phyloP scores from a whole-genome alignment of 2,329 filamentous ascomycete genomes.

The Fusarium begoniae region DNA sequence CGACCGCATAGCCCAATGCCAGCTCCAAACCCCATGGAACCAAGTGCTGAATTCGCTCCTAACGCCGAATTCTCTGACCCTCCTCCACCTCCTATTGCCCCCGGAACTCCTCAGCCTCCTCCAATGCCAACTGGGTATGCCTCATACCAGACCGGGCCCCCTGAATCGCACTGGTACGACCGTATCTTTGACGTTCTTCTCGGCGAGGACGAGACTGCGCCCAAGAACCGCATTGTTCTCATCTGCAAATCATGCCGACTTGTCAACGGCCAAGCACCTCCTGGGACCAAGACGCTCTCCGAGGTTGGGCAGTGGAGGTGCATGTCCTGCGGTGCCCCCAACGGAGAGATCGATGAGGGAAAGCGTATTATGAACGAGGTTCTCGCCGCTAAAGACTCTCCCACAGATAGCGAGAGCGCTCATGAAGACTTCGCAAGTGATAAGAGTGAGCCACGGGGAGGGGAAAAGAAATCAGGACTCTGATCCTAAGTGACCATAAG shows the following conservation, averaged over 20 bases:
- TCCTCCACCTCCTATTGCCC: conserved; percentile 54
- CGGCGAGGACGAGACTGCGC: conserved; percentile 91
- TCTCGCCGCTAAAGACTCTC: conserved; percentile 45
- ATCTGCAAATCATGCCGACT: conserved; percentile 85
- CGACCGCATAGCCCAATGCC: conserved; percentile 49
- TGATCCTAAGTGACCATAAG: background rate
- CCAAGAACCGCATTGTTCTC: conserved; percentile 89
- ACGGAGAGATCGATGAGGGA: conserved; percentile 82
- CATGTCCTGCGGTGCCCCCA: conserved; percentile 81
- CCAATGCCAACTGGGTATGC: conserved; percentile 23
- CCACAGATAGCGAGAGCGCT: conserved; percentile 20
- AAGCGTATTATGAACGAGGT: conserved; percentile 77
- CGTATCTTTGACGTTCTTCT: conserved; percentile 90
- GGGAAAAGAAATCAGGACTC: background rate
- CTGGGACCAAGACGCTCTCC: conserved; percentile 78
- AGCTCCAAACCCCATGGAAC: conserved; percentile 47
- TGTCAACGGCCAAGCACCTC: conserved; percentile 95
- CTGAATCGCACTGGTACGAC: conserved; percentile 86
- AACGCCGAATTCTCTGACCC: conserved; percentile 61
- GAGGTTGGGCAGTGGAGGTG: conserved; percentile 91
- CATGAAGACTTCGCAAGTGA: conserved; percentile 3
- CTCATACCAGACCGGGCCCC: conserved; percentile 32
- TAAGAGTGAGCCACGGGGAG: background rate
- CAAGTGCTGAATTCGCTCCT: conserved; percentile 74
- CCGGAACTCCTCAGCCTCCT: conserved; percentile 39